Conservation (phyloP, 2,329 filamentous ascomycete genomes). For the Colletotrichum gloeosporioides region DNA sequence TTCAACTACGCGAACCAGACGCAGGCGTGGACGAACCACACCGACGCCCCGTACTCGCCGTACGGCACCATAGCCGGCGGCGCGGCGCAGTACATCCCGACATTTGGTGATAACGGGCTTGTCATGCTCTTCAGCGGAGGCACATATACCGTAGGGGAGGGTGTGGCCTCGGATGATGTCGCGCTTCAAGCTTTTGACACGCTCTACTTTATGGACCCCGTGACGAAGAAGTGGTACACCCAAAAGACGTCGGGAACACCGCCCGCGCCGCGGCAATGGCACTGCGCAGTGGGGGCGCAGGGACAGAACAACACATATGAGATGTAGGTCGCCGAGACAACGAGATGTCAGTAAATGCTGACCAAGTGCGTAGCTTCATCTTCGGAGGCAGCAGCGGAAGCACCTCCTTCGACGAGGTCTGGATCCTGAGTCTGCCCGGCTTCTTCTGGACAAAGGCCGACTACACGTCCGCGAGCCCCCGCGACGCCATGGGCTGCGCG, state of each 20-base stretch:
- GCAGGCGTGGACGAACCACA: conserved; percentile 14
- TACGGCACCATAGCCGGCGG: conserved; percentile 8
- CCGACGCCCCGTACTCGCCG: conserved; percentile 6
- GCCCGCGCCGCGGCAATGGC: conserved; percentile 10
- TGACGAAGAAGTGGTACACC: conserved; percentile 16
- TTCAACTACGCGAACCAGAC: conserved; percentile 17
- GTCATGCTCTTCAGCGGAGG: conserved; percentile 19
- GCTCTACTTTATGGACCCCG: conserved; percentile 21
- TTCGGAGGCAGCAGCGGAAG: conserved; percentile 17
- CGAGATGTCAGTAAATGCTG: not conserved
- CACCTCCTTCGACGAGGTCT: conserved; percentile 11
- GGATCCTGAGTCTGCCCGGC: conserved; percentile 22
- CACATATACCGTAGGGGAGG: not conserved
- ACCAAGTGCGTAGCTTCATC: conserved; percentile 14
- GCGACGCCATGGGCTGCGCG: conserved; percentile 13
- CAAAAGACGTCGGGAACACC: conserved; percentile 19
- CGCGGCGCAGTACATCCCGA: conserved; percentile 15
- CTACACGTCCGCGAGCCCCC: conserved; percentile 6
- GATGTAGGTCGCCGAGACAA: conserved; percentile 7
- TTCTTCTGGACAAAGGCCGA: conserved; percentile 23
- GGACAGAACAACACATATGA: conserved; percentile 21
- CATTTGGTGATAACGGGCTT: conserved; percentile 17
- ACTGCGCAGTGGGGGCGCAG: conserved; percentile 15
- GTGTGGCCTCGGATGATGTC: not conserved
- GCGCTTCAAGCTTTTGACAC: conserved; percentile 15